Evolutionary conservation across 2,329 filamentous ascomycete genomes (phyloP), one percentile per base, ranked within the genome.

Genomic region (Myriosclerotinia scirpicola): DNA sequence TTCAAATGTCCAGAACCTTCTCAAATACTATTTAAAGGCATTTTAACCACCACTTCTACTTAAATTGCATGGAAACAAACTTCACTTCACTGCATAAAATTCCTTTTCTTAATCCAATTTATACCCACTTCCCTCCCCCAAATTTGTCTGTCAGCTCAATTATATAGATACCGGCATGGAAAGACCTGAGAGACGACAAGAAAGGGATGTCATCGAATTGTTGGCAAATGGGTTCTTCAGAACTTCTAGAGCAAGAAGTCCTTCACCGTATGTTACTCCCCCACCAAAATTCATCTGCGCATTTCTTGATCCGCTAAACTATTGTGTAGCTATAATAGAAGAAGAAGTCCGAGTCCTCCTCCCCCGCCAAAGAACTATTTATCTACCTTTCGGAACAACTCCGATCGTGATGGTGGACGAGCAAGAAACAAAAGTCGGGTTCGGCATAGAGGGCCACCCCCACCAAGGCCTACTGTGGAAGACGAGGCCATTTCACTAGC

Each of bases 401-500:
- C 44, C 20, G 59, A 63, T 54, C 46, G 64, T 42, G 64, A 68
- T 56, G 64, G 64, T 48, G 42, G 22, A 50, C 64, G 30, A 61
- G 61, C 50, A 40, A 67, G 71, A 68, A 71, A 67, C 54, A 67
- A 68, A 64, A 73, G 69, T 63, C 68, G 70, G 67, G 67, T 64
- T 40, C 67, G 55, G 48, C 68, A 42, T 53, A 62, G 66, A 69
- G 73, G 69, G 53, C 70, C 71, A 67, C 71, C 73, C 38, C 87
- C 89, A 7, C 89, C 89, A 1, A 81, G 81, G 22, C 88, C 90
- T 5, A 87, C 78, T 46, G 88, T 89, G 58, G 90, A 93, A 75
- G 90, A 93, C 74, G 90, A 92, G 76, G 79, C 75, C 20, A 82
- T 80, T 17, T 85, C 89, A 9, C 77, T 91, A 48, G 84, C 83